A percentile compares a stretch with the other conserved stretches of the same genome.
Evolutionary conservation across 2,329 filamentous ascomycete genomes (phyloP).

Genomic region (Epichloe gansuensis): DNA sequence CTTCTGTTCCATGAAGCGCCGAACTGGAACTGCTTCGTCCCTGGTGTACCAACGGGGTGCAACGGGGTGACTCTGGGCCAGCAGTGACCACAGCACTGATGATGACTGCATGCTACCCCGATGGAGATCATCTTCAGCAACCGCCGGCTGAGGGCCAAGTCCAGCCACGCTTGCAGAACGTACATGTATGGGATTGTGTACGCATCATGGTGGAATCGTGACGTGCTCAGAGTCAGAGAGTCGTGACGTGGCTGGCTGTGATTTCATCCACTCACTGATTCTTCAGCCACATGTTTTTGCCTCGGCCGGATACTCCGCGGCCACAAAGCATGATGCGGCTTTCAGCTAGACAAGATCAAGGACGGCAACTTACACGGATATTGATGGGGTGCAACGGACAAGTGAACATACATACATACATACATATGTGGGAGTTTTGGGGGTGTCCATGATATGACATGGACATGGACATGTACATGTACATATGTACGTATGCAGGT

Average conservation of each 20-base stretch:
- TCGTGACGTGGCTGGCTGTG: background rate
- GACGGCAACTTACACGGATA: no score
- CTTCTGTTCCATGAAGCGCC: background rate
- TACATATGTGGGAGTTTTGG: no score
- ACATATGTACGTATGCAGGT: no score
- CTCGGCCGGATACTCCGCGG: background rate
- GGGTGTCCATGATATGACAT: no score
- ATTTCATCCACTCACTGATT: background rate
- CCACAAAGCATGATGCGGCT: background rate
- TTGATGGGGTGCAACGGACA: no score
- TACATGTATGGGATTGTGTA: no score
- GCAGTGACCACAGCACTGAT: background rate
- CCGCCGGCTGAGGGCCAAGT: background rate
- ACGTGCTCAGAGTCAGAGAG: background rate
- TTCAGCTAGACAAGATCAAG: conserved; percentile 5
- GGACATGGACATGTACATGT: no score
- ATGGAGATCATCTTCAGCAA: background rate
- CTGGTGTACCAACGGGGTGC: background rate
- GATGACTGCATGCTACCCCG: background rate
- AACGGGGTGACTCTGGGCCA: background rate
- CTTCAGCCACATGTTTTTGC: background rate
- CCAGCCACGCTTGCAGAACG: background rate
- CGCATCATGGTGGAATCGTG: no score
- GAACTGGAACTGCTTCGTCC: background rate
- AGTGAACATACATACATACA: no score